Evolutionary conservation across 2,329 filamentous ascomycete species (phyloP), one percentile per base, ranked within the genome.

Genomic region (Botrytis squamosa): DNA sequence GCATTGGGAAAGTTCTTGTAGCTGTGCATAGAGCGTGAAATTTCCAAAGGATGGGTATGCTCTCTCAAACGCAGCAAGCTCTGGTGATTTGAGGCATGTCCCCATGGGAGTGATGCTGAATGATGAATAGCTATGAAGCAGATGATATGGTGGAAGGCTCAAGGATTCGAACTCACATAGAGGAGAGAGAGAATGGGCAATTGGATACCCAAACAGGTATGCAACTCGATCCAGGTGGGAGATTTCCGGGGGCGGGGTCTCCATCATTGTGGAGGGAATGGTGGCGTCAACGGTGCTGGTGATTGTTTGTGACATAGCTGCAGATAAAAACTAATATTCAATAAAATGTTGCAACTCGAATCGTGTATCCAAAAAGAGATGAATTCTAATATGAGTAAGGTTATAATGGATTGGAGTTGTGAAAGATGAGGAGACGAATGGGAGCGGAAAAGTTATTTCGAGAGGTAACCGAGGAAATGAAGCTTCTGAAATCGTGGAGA

Each of bases 171-270:
- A 68, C 70, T 72, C 42, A 72, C 70, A 72, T 29, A 72, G 70
- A 40, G 70, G 70, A 5, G 88, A 89, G 76, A 88, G 82, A 38
- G 87, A 89, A 52, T 87, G 85, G 8, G 85, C 79, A 75, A 90
- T 83, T 75, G 88, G 88, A 77, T 86, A 84, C 75, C 88, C 88
- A 76, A 89, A 89, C 40, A 90, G 85, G 78, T 87, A 89, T 70
- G 68, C 71, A 38, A 79, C 77, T n/a, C 67, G 68, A 42, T 79
- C 78, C 29, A 78, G 75, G 33, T 80, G 75, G 14, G 70, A 60
- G 25, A 72, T 72, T 60, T 72, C 73, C 59, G 42, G 74, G 76
- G 71, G 76, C 75, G 76, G 77, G 40, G 72, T 69, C 64, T 75
- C 72, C 42, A 75, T 75, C n/a, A 55, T 25, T 63, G 72, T 52